Base-by-base conservation (phyloP, 2,329 filamentous ascomycete genomes). In the Clonostachys sp. region DNA sequence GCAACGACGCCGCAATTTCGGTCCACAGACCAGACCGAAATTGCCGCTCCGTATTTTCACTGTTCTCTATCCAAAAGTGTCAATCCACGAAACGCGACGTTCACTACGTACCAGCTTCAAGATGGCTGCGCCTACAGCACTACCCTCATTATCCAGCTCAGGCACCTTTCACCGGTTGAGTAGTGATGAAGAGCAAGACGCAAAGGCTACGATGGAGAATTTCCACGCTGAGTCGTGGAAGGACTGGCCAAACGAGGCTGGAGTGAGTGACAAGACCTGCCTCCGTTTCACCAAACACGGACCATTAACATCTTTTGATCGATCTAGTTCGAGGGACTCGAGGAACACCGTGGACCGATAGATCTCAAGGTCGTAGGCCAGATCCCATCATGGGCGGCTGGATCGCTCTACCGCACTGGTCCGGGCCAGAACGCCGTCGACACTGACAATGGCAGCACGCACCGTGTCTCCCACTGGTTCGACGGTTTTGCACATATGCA, bases 401-500 rank as follows among this genome's bases (percentile, higher is more conserved):
- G 89, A 2, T 73, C 78, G 2, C 73, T 94, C 1, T 92, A 85
- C 62, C 78, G 89, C 20, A 91, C 86, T 0, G 89, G 89, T 0
- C 87, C 87, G 0, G 86, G 87, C 1, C 74, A 78, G 30, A 80
- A 78, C 61, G 76, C 77, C 36, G 66, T 90, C 4, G 72, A 83
- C n/a, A 61, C 68, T 41, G 82, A 80, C 1, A 65, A 78, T 3
- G 72, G 73, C 5, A 81, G 82, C n/a, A 78, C 73, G 0, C 83
- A 84, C 57, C 70, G 74, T 34, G 72, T 84, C 12, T 79, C 75
- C 2, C 88, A 94, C 62, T 94, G 89, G 89, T 94, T 94, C 55
- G 89, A 94, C 60, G 86, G 86, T 6, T 82, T 90, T 49, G 78
- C 81, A 4, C 80, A 87, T 47, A 73, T 81, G 1, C 87, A 92